Evolutionary conservation across 208 protist genomes (phyloP).

Genomic region (Leishmania turanica): DNA sequence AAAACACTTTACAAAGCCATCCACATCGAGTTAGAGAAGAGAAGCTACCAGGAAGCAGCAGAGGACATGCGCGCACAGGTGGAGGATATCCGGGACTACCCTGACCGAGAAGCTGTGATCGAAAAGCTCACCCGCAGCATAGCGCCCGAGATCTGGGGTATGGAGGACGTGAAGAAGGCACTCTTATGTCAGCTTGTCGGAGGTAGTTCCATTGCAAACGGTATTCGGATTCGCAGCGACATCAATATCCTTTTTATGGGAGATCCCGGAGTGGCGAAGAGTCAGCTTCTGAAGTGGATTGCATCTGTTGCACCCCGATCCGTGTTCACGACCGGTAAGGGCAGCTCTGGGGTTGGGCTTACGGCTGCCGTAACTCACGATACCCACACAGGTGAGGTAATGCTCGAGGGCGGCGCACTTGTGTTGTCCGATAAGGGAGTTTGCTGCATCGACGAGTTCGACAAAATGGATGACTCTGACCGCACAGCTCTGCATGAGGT

Average conservation of each 20-base stretch:
- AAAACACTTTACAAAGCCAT: conserved; percentile 83
- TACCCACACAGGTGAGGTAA: conserved; percentile 95
- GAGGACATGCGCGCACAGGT: conserved; percentile 71
- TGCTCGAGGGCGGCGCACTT: conserved; percentile 97
- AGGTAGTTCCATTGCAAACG: conserved; percentile 97
- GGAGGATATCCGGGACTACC: conserved; percentile 72
- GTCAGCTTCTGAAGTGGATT: conserved; percentile 98
- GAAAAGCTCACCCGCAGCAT: conserved; percentile 96
- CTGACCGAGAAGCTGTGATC: conserved; percentile 90
- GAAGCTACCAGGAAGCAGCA: conserved; percentile 85
- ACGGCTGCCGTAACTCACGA: conserved; percentile 98
- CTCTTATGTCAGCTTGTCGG: conserved; percentile 98
- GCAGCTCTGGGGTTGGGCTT: conserved; percentile 98
- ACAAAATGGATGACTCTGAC: conserved; percentile 99
- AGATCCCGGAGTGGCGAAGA: conserved; percentile 99
- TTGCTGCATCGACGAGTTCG: conserved; percentile 99
- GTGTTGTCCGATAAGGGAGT: conserved; percentile 98
- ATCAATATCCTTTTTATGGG: conserved; percentile 99
- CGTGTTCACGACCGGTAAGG: conserved; percentile 99
- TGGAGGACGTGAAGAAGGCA: conserved; percentile 99
- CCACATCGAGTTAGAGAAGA: conserved; percentile 79
- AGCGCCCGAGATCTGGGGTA: conserved; percentile 98
- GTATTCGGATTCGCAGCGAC: conserved; percentile 95
- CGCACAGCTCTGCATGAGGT: conserved; percentile 98
- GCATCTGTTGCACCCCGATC: conserved; percentile 97